Conservation (phyloP, 176 grass and related monocot species). For the Bromus sterilis region DNA sequence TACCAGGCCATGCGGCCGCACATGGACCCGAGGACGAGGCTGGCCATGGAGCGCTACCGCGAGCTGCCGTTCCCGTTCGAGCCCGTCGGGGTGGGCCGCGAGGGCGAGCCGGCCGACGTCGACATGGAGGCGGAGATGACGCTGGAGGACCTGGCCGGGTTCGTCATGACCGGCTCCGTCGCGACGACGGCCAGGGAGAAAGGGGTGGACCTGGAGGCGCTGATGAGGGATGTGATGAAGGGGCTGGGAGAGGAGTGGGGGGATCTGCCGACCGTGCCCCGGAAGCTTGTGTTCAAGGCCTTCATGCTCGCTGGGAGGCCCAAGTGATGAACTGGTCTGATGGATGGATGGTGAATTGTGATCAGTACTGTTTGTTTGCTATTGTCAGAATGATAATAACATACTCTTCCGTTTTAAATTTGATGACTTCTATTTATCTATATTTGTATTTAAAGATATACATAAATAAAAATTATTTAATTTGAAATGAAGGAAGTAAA, state of each 20-base stretch:
- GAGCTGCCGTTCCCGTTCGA: constrained; percentile 73
- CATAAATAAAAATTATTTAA: too few species aligned
- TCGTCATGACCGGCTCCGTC: constrained; percentile 41
- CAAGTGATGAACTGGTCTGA: constrained; percentile 14
- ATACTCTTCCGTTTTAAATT: too few species aligned
- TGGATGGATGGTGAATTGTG: background rate
- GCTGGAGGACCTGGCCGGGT: constrained; percentile 29
- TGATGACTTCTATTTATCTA: too few species aligned
- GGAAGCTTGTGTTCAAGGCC: constrained; percentile 46
- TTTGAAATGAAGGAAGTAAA: too few species aligned
- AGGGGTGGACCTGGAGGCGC: constrained; percentile 51
- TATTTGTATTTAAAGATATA: too few species aligned
- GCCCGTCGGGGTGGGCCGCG: constrained; percentile 49
- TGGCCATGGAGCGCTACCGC: constrained; percentile 44
- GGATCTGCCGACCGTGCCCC: constrained; percentile 16
- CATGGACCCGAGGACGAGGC: constrained; percentile 42
- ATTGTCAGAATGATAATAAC: background rate
- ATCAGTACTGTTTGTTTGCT: background rate
- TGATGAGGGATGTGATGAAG: constrained; percentile 31
- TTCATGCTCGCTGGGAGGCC: constrained; percentile 68
- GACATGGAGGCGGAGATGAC: constrained; percentile 57
- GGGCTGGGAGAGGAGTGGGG: constrained; percentile 46
- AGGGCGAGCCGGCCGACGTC: constrained; percentile 47
- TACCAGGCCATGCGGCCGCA: constrained; percentile 31
- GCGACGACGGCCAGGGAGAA: constrained; percentile 43